Evolutionary conservation across 108 stramenopile genomes (phyloP).

Genomic region (Chaetoceros muelleri): DNA sequence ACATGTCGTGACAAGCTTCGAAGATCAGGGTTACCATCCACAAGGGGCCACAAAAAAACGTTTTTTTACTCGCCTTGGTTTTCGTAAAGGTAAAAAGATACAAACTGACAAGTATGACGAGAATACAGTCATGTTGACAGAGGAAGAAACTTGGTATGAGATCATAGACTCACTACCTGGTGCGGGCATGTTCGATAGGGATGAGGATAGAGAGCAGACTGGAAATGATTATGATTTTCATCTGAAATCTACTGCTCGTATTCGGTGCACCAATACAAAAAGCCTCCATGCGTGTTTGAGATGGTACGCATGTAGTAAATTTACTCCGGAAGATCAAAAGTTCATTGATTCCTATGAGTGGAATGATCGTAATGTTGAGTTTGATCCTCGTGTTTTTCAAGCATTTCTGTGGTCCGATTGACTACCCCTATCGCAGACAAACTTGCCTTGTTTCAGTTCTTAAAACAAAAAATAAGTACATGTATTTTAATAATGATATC

Average conservation of each 20-base stretch:
- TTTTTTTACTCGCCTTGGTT: neutral
- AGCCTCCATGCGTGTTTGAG: slow-evolving; percentile 4
- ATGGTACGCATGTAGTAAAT: slow-evolving; percentile 46
- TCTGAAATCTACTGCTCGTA: neutral
- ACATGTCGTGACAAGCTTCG: neutral
- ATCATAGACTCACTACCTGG: slow-evolving; percentile 20
- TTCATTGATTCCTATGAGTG: slow-evolving; percentile 41
- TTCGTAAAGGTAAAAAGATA: neutral
- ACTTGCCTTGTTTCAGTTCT: too few species aligned
- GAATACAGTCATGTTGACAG: neutral
- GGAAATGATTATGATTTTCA: neutral
- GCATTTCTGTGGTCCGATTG: slow-evolving; percentile 50
- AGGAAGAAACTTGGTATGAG: slow-evolving; percentile 14
- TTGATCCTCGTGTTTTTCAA: slow-evolving; percentile 71
- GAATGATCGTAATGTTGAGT: slow-evolving; percentile 40
- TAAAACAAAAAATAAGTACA: too few species aligned
- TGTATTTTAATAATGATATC: too few species aligned
- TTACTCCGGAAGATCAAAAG: slow-evolving; percentile 25
- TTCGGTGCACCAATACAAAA: neutral
- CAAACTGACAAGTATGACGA: slow-evolving; percentile 1
- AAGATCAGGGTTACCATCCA: neutral
- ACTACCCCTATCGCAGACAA: too few species aligned
- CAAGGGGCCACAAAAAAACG: neutral
- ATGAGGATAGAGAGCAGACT: neutral
- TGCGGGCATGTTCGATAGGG: neutral